These are phyloP conservation scores for Taiozyma onychis DNA, from an alignment of 1,139 yeast species.

Conservation along the genomic window DNA sequence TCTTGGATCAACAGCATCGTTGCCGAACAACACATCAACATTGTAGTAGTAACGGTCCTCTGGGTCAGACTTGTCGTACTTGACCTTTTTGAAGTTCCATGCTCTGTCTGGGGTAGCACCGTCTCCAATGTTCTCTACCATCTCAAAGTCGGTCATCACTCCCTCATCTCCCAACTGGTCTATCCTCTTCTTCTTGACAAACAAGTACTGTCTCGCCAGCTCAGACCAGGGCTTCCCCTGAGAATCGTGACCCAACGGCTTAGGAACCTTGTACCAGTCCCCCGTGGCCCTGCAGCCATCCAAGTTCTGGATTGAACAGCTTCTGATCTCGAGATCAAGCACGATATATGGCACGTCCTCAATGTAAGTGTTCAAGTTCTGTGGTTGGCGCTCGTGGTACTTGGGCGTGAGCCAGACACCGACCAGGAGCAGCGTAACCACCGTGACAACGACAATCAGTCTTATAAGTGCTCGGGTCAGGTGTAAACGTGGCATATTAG, in stretches of 20 bases:
- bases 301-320: constrained; percentile 7
- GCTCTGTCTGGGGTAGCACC: not conserved
- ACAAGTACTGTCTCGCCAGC: constrained; percentile 7
- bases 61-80: constrained; percentile 22
- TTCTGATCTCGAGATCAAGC: constrained; percentile 1
- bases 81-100: constrained; percentile 29
- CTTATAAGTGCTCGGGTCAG: not conserved
- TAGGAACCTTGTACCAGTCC: constrained; percentile 12
- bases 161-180: not conserved
- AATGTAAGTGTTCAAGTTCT: constrained; percentile 1
- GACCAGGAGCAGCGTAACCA: not conserved
- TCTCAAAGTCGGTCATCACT: not conserved
- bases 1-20: constrained; percentile 72
- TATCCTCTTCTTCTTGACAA: constrained; percentile 7
- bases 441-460: not conserved
- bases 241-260: constrained; percentile 6
- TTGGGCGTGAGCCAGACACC: not conserved
- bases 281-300: constrained; percentile 5
- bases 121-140: not conserved
- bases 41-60: constrained; percentile 30
- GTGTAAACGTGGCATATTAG: not conserved
- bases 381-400: not conserved
- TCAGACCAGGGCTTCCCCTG: constrained; percentile 7
- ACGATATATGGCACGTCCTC: not conserved
- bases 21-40: constrained; percentile 67